Evolutionary conservation across 345 rosid genomes (phyloP), one percentile per base, ranked within the genome.

Genomic region (Melastoma malabathricum): DNA sequence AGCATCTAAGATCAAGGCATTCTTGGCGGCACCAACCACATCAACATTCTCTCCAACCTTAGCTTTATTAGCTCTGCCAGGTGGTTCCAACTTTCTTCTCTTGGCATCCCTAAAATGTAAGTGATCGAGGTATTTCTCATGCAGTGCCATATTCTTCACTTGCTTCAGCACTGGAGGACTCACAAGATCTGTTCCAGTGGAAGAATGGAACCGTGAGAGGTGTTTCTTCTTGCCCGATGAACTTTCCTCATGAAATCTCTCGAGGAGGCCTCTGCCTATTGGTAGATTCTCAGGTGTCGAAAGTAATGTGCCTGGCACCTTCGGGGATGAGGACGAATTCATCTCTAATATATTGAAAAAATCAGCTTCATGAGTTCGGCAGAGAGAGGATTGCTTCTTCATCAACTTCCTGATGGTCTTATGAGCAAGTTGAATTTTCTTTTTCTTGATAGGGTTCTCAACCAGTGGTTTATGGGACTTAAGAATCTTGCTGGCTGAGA

Each of bases 141-240:
- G 97, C 66, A 89, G 70, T 18, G 77, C 84, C 64, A 48, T 77
- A 69, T 79, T 81, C 54, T 81, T 81, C 0, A 89, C 76, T 67
- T 49, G 90, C 59, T 89, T 89, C 66, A 89, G 58, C 8, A 89
- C 96, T 4, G 76, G 84, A 5, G 96, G 94, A 18, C 88, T 89
- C 29, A 67, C 54, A 46, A 79, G 61, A 55, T 63, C 62, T 1
- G 47, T 54, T 43, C 43, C 53, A 39, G 57, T 29, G 48, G 72
- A 71, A 61, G 25, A 22, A 22, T 22, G 25, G 25, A 22, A 22
- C 25, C 25, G 25, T 4, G 4, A 22, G 38, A 55, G 67, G 13
- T 38, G 56, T 64, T 56, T 69, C 60, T 69, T 67, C 17, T 12
- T 45, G 51, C 58, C 76, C 48, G 75, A 68, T 53, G 68, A 38